These are phyloP conservation scores for Paraphysoderma sedebokerense DNA, from an alignment of 371 early-diverging fungal genomes.

Conservation along the genomic window DNA sequence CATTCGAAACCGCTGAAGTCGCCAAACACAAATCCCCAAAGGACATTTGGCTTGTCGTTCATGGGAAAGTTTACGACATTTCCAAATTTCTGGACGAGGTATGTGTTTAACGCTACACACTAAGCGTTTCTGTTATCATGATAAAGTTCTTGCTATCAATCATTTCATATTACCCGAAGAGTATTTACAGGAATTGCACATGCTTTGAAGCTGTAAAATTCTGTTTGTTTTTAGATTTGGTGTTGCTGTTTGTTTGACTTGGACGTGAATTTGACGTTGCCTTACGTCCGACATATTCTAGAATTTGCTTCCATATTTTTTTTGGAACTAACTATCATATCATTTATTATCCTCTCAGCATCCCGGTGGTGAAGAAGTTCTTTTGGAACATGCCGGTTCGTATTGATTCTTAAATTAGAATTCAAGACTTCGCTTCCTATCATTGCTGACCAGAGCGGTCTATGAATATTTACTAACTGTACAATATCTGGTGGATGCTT, in stretches of 20 bases:
- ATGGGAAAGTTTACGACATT: constrained; percentile 68
- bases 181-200: too few species aligned
- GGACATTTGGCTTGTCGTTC: constrained; percentile 51
- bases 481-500: background rate
- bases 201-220: too few species aligned
- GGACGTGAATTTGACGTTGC: too few species aligned
- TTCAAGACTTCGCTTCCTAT: too few species aligned
- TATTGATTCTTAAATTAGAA: too few species aligned
- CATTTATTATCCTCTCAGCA: background rate
- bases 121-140: too few species aligned
- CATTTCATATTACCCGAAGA: too few species aligned
- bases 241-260: too few species aligned
- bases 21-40: constrained; percentile 30
- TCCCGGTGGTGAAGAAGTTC: constrained; percentile 21
- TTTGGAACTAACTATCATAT: background rate
- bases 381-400: constrained; percentile 24
- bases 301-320: background rate
- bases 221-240: too few species aligned
- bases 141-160: too few species aligned
- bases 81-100: constrained; percentile 57
- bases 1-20: constrained; percentile 35
- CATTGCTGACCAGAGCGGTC: background rate
- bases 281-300: background rate
- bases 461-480: background rate
- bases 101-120: too few species aligned